Evolutionary conservation across 805 yeast genomes (phyloP), one percentile per base, ranked within the genome.

Genomic region (Kodamaea laetipori): DNA sequence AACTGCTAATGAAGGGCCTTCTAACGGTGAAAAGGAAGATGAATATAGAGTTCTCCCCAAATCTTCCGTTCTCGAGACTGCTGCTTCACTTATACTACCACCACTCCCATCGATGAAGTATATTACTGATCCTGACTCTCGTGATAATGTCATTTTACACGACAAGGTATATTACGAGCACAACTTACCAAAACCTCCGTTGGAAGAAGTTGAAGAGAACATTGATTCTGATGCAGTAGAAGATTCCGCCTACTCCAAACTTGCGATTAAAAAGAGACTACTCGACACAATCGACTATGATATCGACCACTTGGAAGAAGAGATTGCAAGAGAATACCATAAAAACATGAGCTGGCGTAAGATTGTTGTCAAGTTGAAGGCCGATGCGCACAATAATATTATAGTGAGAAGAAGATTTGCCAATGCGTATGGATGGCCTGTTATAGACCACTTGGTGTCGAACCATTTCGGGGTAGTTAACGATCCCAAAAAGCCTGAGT

Each of bases 351-450:
- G 79, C 11, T 92, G 99, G 99, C 70, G 97, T 34, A 92, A 92
- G 63, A 96, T 94, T 2, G 66, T 94, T 19, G 96, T 90, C 1
- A 81, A 81, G 33, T 66, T 94, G 50, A 78, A 81, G 50, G 97
- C 97, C 0, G 99, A 92, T 61, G 97, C 99, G 0, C 99, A 92
- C 58, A 92, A 92, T 56, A 92, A 90, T 56, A 90, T 94, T 21
- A 74, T 88, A 19, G 98, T 92, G 1, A 71, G 99, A 49, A 74
- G 99, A 52, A 68, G 87, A 48, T 94, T 87, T 69, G 84, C 95
- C 4, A 92, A 92, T 64, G 94, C 97, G 0, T 90, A 84, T 64
- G 99, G 99, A 1, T 89, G 97, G 94, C 88, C 86, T 1, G 96
- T 89, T 0, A 73, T 92, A n/a, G 84, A 83, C 34, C 96, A 92